Conservation (phyloP, 2,329 filamentous ascomycete species). For the Rhynchosporium graminicola region DNA sequence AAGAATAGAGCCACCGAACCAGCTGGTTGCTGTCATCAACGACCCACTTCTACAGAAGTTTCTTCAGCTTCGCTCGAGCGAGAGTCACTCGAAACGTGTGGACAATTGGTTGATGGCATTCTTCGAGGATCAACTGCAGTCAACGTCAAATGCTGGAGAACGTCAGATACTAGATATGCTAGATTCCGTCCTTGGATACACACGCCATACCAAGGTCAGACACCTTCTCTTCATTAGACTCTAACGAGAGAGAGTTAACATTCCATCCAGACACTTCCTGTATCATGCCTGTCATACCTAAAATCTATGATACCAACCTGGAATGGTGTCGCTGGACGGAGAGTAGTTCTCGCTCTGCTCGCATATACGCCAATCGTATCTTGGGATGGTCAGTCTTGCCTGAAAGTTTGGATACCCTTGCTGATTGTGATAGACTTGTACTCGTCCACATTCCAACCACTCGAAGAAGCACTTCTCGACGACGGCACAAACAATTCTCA, state of each 20-base stretch:
- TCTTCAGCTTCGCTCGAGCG: constrained; percentile 62
- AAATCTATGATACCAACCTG: constrained; percentile 58
- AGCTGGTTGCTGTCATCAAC: constrained; percentile 73
- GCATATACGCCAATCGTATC: constrained; percentile 54
- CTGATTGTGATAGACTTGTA: constrained; percentile 49
- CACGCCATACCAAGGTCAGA: constrained; percentile 55
- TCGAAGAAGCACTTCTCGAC: constrained; percentile 55
- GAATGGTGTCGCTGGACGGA: constrained; percentile 59
- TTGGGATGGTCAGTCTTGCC: constrained; percentile 52
- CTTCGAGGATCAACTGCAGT: constrained; percentile 54
- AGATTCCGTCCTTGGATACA: constrained; percentile 57
- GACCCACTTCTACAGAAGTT: constrained; percentile 81
- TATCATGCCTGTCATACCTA: constrained; percentile 49
- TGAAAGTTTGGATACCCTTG: not conserved
- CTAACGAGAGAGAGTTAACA: not conserved
- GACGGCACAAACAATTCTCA: constrained; percentile 53
- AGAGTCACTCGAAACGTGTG: constrained; percentile 53
- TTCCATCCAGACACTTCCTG: constrained; percentile 37
- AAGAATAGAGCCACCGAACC: constrained; percentile 77
- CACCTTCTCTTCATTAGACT: not conserved
- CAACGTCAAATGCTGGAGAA: constrained; percentile 50
- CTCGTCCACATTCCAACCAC: constrained; percentile 48
- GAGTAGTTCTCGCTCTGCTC: constrained; percentile 59
- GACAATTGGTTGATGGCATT: constrained; percentile 60
- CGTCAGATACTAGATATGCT: constrained; percentile 56